Percentiles rank a stretch among this genome's conserved stretches.
phyloP scores from a whole-genome alignment of 148 eudicot species.

The Cornus controversa region DNA sequence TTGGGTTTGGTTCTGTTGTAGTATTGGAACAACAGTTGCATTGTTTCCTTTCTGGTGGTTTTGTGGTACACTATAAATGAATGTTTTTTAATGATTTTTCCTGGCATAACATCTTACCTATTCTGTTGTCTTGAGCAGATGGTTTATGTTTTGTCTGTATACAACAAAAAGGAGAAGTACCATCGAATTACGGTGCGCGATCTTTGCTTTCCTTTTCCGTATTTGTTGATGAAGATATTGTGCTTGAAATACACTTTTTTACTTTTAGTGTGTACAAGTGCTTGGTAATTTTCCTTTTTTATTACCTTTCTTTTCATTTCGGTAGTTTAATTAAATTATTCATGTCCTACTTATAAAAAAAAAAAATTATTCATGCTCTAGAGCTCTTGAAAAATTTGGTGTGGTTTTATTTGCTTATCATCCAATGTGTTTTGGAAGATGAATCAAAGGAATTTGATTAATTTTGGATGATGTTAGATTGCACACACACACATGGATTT shows the following conservation, averaged over 20 bases:
- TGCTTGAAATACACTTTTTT: not conserved
- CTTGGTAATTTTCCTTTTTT: not conserved
- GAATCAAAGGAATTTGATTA: too few relatives aligned
- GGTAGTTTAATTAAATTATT: not conserved
- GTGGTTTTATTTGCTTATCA: too few relatives aligned
- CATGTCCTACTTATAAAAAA: not conserved
- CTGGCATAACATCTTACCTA: not conserved
- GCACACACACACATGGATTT: too few relatives aligned
- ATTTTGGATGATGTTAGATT: too few relatives aligned
- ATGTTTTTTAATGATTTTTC: not conserved
- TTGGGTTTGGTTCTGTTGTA: too few relatives aligned
- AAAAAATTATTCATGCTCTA: not conserved
- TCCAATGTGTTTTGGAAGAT: too few relatives aligned
- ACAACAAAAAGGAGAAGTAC: constrained; percentile 95
- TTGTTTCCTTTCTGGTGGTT: too few relatives aligned
- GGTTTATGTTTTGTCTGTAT: constrained; percentile 93
- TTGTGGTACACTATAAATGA: too few relatives aligned
- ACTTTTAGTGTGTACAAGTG: not conserved
- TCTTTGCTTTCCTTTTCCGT: not conserved
- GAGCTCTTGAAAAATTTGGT: too few relatives aligned
- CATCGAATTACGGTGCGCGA: constrained; percentile 79
- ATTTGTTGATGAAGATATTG: not conserved
- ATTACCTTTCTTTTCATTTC: not conserved
- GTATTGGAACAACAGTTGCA: too few relatives aligned
- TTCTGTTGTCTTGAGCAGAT: constrained; percentile 54